Conservation (phyloP, 83 land plant genomes). For the Isoetes engelmannii region DNA sequence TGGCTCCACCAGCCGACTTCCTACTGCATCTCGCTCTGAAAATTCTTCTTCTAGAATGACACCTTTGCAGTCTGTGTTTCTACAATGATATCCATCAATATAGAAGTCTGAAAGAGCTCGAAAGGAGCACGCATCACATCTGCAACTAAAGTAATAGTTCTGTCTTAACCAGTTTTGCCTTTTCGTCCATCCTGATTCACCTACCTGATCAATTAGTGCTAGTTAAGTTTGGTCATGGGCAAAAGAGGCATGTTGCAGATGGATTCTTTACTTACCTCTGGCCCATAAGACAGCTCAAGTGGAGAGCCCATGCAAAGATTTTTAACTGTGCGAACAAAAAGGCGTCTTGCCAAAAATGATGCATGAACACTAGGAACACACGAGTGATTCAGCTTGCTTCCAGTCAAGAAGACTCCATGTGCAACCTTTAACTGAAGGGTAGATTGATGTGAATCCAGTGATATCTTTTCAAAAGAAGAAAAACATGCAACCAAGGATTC, state of each 20-base stretch:
- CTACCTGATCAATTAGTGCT: constrained; percentile 34
- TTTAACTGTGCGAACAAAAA: constrained; percentile 45
- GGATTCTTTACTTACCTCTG: constrained; percentile 43
- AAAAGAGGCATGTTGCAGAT: not conserved
- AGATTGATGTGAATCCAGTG: too few relatives aligned
- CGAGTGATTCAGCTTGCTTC: constrained; percentile 65
- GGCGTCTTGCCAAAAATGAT: constrained; percentile 49
- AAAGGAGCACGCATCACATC: constrained; percentile 45
- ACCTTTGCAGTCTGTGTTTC: constrained; percentile 40
- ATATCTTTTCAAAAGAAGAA: too few relatives aligned
- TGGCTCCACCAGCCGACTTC: too few relatives aligned
- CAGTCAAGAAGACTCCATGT: constrained; percentile 50
- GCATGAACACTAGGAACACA: constrained; percentile 62
- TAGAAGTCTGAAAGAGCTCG: constrained; percentile 46
- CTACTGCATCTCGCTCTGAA: not conserved
- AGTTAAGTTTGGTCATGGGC: not conserved
- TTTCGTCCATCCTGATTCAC: constrained; percentile 40
- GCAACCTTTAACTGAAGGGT: constrained; percentile 45
- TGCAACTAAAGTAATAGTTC: constrained; percentile 45
- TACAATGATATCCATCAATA: constrained; percentile 43
- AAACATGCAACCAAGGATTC: too few relatives aligned
- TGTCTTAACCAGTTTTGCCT: constrained; percentile 46
- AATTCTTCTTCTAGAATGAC: constrained; percentile 28
- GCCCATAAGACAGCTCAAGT: constrained; percentile 67
- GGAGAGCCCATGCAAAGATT: constrained; percentile 39